Conservation (phyloP, 306 rosid species). For the Echinosophora koreensis region DNA sequence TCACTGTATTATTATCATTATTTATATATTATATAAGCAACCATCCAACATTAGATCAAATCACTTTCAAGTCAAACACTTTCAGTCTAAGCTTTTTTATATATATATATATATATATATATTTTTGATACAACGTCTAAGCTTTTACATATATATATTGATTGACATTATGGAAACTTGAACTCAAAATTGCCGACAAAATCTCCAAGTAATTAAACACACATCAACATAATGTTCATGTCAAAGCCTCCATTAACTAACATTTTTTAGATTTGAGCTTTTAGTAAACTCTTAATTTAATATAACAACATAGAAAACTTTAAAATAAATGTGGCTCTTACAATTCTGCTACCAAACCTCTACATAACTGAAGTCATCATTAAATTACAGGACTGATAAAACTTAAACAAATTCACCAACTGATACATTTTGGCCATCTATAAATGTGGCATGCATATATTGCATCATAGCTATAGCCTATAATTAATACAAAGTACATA, state of each 20-base stretch:
- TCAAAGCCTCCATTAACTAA: conserved; percentile 13
- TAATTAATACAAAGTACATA: conserved; percentile 39
- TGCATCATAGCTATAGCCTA: conserved; percentile 23
- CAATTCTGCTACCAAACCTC: conserved; percentile 42
- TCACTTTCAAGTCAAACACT: conserved; percentile 52
- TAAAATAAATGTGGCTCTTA: conserved; percentile 36
- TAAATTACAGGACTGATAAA: conserved; percentile 28
- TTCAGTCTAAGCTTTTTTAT: conserved; percentile 6
- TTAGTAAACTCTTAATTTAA: not conserved
- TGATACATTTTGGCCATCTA: conserved; percentile 48
- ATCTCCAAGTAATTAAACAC: conserved; percentile 33
- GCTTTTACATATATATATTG: too few relatives aligned
- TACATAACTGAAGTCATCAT: conserved; percentile 38
- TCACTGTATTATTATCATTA: conserved; percentile 14
- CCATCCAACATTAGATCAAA: conserved; percentile 49
- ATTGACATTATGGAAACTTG: conserved; percentile 41
- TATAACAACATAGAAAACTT: not conserved
- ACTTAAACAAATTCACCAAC: conserved; percentile 38
- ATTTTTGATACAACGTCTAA: too few relatives aligned
- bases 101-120: too few relatives aligned
- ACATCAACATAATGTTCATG: conserved; percentile 24
- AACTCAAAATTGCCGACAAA: conserved; percentile 54
- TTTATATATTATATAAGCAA: conserved; percentile 7
- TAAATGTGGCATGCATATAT: conserved; percentile 48
- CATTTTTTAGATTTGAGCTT: not conserved